Evolutionary conservation across 75 land plant genomes (phyloP), one percentile per base, ranked within the genome.

Genomic region (Adiantum capillusveneris): DNA sequence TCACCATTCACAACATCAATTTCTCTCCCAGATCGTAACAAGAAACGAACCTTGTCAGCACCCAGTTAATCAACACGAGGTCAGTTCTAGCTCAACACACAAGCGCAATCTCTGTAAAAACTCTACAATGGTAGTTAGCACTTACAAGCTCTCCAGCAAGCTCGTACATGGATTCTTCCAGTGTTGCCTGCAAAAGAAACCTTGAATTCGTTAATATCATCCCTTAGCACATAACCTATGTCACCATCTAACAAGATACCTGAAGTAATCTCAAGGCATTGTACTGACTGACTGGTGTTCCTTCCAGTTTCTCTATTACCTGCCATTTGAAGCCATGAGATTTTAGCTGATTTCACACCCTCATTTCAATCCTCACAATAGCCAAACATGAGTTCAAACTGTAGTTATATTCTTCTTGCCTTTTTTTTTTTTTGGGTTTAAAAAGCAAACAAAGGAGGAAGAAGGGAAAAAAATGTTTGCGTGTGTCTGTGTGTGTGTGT

Each of bases 301-400:
- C 99, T 73, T 95, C 99, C 68, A 95, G 82, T 71, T 87, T 90
- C 29, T 90, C 96, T 64, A 95, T 95, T 41, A 95, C 97, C 99
- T 95, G 76, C 37, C 28, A 24, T 29, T 61, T 24, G n/a, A 60
- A 28, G 55, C 55, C 2, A 43, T 18, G 55, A 24, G 55, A 34
- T 34, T 34, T 34, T 9, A 34, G 37, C 3, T 9, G 37, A 34
- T 9, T n/a, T n/a, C n/a, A n/a, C n/a, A n/a, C n/a, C n/a, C n/a
- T n/a, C n/a, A n/a, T n/a, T n/a, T n/a, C n/a, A n/a, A n/a, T n/a
- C n/a, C n/a, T n/a, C n/a, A n/a, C 9, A 34, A 34, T 34, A 9
- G 9, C 37, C 37, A 34, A 34, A 34, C 3, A 34, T 34, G n/a
- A n/a, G n/a, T n/a, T n/a, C n/a, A n/a, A n/a, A n/a, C n/a, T n/a